Percentiles rank a stretch among this genome's conserved stretches.
Conservation (phyloP, 2,329 filamentous ascomycete species). For the Xylaria sp. region DNA sequence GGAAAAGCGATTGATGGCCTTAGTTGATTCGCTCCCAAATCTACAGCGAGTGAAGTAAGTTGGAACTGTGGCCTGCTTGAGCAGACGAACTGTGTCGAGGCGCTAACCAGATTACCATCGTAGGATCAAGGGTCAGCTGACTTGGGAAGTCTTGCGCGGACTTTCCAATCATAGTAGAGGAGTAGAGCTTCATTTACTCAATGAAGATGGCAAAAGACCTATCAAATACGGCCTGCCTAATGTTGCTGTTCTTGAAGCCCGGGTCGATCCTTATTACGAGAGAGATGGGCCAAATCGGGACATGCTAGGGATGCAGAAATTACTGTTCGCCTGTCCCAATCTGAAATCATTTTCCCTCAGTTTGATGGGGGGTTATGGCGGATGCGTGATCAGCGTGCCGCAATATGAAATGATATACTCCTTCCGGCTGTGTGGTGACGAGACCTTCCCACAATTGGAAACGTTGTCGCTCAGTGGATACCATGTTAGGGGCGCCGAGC, state of each 20-base stretch:
- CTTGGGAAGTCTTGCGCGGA: slow-evolving; percentile 1
- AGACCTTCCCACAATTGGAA: slow-evolving; percentile 26
- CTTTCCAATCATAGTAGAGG: slow-evolving; percentile 1
- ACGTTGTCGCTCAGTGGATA: slow-evolving; percentile 26
- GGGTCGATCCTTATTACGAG: background rate
- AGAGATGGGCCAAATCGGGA: slow-evolving; percentile 5
- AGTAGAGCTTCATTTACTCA: slow-evolving; percentile 23
- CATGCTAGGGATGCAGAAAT: slow-evolving; percentile 19
- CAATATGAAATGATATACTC: background rate
- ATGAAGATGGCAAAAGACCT: slow-evolving; percentile 17
- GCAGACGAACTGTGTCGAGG: background rate
- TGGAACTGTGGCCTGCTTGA: background rate
- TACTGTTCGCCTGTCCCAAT: slow-evolving; percentile 33
- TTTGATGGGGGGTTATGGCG: slow-evolving; percentile 4
- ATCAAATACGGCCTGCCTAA: slow-evolving; percentile 10
- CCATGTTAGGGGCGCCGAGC: background rate
- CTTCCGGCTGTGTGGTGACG: slow-evolving; percentile 22
- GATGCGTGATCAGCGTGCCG: slow-evolving; percentile 8
- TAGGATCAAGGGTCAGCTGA: slow-evolving; percentile 11
- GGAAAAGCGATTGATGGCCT: slow-evolving; percentile 17
- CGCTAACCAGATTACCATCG: background rate
- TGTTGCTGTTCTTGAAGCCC: slow-evolving; percentile 11
- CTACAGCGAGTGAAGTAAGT: slow-evolving; percentile 23
- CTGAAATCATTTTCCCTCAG: slow-evolving; percentile 21
- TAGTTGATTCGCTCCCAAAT: slow-evolving; percentile 28